Evolutionary conservation across 768 basidiomycete genomes (phyloP).

Genomic region (Termitomyces sp.): DNA sequence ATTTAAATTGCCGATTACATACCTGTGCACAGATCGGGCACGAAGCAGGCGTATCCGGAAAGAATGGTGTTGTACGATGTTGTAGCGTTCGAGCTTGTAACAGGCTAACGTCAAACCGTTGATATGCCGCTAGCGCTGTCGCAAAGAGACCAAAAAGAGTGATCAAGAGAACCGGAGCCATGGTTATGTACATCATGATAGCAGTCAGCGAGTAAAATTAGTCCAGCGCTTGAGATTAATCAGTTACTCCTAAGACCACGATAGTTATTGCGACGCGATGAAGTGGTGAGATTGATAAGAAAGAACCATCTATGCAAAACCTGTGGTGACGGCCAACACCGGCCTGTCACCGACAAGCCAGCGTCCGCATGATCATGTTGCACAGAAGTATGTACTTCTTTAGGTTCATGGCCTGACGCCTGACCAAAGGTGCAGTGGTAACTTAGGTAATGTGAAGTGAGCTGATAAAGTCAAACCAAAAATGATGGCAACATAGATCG

Average conservation of each 20-base stretch:
- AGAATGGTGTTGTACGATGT: constrained; percentile 36
- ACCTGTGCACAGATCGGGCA: constrained; percentile 56
- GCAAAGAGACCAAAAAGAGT: constrained; percentile 18
- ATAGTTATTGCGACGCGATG: not conserved
- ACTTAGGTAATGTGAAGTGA: too few species aligned
- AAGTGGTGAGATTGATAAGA: not conserved
- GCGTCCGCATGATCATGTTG: too few species aligned
- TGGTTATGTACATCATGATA: constrained; percentile 19
- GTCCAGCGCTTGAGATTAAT: not conserved
- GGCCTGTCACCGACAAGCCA: not conserved
- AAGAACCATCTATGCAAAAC: not conserved
- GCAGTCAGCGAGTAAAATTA: not conserved
- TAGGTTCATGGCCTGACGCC: not conserved
- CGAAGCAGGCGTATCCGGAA: constrained; percentile 52
- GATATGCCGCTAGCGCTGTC: constrained; percentile 12
- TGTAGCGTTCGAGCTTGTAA: constrained; percentile 6
- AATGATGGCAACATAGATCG: too few species aligned
- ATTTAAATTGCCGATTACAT: constrained; percentile 10
- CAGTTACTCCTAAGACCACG: not conserved
- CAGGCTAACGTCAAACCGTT: not conserved
- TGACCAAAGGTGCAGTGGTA: not conserved
- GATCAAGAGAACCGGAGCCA: constrained; percentile 20
- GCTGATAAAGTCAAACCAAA: too few species aligned
- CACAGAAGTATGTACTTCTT: not conserved
- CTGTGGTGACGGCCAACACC: not conserved